Evolutionary conservation across 441 rosid genomes (phyloP).

Genomic region (Dalechampia spathulata): DNA sequence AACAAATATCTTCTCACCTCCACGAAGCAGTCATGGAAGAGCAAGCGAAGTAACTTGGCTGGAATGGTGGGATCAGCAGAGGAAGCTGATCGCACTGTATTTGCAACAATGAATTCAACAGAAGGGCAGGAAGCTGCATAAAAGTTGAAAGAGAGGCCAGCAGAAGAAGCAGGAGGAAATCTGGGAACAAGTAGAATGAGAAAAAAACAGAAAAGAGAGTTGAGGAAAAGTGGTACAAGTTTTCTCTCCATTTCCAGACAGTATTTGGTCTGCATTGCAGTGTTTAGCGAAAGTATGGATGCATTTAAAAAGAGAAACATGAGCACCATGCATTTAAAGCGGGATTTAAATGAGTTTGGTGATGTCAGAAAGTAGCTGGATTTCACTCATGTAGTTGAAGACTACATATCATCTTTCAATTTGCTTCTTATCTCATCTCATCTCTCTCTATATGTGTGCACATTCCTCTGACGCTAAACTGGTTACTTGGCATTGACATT

Average conservation of each 20-base stretch:
- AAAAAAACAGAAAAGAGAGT: constrained; percentile 3
- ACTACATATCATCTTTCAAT: neutral
- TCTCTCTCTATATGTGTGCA: neutral
- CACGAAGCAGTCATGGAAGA: constrained; percentile 80
- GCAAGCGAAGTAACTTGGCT: constrained; percentile 57
- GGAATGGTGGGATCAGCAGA: constrained; percentile 37
- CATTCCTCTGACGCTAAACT: neutral
- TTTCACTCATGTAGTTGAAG: neutral
- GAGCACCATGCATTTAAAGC: constrained; percentile 16
- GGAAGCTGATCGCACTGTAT: constrained; percentile 38
- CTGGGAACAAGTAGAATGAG: constrained; percentile 17
- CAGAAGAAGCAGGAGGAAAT: constrained; percentile 25
- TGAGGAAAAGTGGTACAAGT: neutral
- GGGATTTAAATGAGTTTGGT: constrained; percentile 27
- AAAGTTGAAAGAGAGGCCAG: constrained; percentile 48
- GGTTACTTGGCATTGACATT: neutral
- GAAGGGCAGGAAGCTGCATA: constrained; percentile 58
- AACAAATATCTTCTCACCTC: constrained; percentile 45
- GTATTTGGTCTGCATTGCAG: neutral
- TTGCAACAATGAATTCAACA: constrained; percentile 41
- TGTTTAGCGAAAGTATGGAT: neutral
- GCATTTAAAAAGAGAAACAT: neutral
- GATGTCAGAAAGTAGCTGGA: constrained; percentile 32
- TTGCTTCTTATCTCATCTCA: neutral
- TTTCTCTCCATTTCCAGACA: constrained; percentile 26